Percentiles rank a stretch among this genome's conserved stretches.
These are phyloP conservation scores for Galium porrigens DNA, from an alignment of 305 asterid species.

Conservation along the genomic window DNA sequence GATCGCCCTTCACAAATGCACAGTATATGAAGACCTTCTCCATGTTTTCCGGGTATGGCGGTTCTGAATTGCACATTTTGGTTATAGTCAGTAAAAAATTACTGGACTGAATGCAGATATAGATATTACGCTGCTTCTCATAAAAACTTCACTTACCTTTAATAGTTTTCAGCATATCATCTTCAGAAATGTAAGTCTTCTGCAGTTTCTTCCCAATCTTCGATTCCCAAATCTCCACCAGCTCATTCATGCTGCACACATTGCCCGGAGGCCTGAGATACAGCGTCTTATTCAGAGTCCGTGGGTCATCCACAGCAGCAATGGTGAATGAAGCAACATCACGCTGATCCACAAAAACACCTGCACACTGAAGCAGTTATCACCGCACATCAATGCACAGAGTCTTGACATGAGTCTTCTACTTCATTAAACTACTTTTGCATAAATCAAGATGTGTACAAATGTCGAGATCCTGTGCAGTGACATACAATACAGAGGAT, in stretches of 20 bases:
- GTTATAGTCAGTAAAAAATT: background rate
- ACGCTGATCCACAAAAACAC: constrained; percentile 55
- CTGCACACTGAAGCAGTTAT: constrained; percentile 23
- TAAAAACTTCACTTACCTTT: constrained; percentile 25
- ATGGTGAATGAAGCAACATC: constrained; percentile 85
- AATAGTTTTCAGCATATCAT: constrained; percentile 47
- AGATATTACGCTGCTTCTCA: background rate
- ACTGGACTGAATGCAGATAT: background rate
- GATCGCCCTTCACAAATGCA: constrained; percentile 72
- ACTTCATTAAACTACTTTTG: too few species aligned
- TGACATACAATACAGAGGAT: too few species aligned
- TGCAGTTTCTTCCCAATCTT: constrained; percentile 50
- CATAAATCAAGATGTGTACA: too few species aligned
- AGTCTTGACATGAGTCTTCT: too few species aligned
- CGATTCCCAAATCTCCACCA: constrained; percentile 66
- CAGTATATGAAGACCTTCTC: constrained; percentile 71
- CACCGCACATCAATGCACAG: too few species aligned
- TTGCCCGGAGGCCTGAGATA: constrained; percentile 71
- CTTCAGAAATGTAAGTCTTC: constrained; percentile 40
- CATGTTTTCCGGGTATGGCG: constrained; percentile 66
- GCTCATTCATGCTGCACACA: constrained; percentile 56
- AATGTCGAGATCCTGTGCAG: too few species aligned
- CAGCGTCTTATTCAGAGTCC: constrained; percentile 45
- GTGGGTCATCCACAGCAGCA: constrained; percentile 66
- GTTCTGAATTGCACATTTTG: constrained; percentile 31